Conservation (phyloP, 805 yeast genomes). For the Wickerhamomyces hampshirensis region DNA sequence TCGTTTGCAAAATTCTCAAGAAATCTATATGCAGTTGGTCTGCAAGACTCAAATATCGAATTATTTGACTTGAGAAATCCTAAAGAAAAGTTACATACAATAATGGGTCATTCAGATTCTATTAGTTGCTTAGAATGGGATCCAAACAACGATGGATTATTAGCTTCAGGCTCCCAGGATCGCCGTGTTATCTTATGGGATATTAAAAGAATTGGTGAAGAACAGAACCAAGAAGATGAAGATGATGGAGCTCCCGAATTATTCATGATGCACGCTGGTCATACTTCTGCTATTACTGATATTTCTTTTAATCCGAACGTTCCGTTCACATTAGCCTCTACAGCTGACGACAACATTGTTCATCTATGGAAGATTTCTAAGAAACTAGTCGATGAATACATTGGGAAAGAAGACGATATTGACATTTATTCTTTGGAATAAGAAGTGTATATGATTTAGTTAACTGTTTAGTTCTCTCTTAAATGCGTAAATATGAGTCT, state of each 20-base stretch:
- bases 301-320: slow-evolving; percentile 60
- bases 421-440: slow-evolving; percentile 20
- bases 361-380: slow-evolving; percentile 41
- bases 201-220: slow-evolving; percentile 71
- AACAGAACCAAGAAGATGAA: slow-evolving; percentile 80
- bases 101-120: slow-evolving; percentile 76
- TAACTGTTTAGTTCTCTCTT: neutral
- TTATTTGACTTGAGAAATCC: slow-evolving; percentile 59
- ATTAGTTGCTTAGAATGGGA: slow-evolving; percentile 75
- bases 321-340: slow-evolving; percentile 72
- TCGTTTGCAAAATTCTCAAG: slow-evolving; percentile 60
- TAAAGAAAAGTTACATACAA: slow-evolving; percentile 50
- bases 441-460: no score
- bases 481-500: neutral
- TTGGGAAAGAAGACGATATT: slow-evolving; percentile 12
- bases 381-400: slow-evolving; percentile 30
- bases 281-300: slow-evolving; percentile 72
- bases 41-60: slow-evolving; percentile 60
- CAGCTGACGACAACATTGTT: slow-evolving; percentile 40
- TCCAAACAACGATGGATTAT: slow-evolving; percentile 68
- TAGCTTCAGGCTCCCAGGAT: slow-evolving; percentile 76
- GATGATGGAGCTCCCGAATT: slow-evolving; percentile 90
- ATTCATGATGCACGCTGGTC: slow-evolving; percentile 91
- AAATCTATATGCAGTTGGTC: slow-evolving; percentile 63
- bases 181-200: slow-evolving; percentile 82